These are phyloP conservation scores for Escovopsis sp. DNA, from an alignment of 2,329 filamentous ascomycete species.

Conservation along the genomic window DNA sequence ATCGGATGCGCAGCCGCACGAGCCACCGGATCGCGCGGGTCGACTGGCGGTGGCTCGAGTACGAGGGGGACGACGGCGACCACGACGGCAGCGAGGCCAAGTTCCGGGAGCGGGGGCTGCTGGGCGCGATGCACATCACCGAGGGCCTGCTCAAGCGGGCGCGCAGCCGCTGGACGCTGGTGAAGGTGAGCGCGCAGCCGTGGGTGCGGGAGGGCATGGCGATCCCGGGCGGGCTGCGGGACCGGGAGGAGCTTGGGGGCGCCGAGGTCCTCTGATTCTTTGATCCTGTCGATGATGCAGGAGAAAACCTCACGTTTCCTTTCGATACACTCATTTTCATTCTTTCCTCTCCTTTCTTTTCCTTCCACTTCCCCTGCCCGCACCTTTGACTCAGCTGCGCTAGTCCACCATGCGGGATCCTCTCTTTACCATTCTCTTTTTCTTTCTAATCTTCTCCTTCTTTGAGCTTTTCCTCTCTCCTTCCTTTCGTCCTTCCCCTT, in stretches of 20 bases:
- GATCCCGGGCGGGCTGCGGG: constrained; percentile 46
- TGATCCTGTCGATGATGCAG: neutral
- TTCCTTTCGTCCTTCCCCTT: too few species aligned
- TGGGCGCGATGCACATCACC: constrained; percentile 65
- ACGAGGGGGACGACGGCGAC: constrained; percentile 69
- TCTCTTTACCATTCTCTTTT: too few species aligned
- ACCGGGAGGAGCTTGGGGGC: constrained; percentile 43
- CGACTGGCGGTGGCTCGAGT: constrained; percentile 90
- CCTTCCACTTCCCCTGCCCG: too few species aligned
- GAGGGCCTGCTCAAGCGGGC: constrained; percentile 75
- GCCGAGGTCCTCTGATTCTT: constrained; percentile 26
- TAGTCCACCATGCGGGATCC: too few species aligned
- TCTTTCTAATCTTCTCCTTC: too few species aligned
- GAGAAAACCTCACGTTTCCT: too few species aligned
- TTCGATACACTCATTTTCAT: too few species aligned
- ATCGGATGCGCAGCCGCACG: constrained; percentile 63
- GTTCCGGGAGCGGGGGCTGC: constrained; percentile 48
- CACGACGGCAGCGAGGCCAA: constrained; percentile 54
- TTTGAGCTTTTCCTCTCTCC: too few species aligned
- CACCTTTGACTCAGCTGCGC: too few species aligned
- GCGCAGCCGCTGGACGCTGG: constrained; percentile 59
- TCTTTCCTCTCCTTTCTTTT: too few species aligned
- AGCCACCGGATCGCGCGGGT: constrained; percentile 90
- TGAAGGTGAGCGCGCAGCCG: constrained; percentile 52
- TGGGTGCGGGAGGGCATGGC: constrained; percentile 67